Percentiles rank a stretch among this genome's conserved stretches.
Evolutionary conservation across 371 early-diverging fungal genomes (phyloP).

Genomic region (Saksenaea oblongispora): DNA sequence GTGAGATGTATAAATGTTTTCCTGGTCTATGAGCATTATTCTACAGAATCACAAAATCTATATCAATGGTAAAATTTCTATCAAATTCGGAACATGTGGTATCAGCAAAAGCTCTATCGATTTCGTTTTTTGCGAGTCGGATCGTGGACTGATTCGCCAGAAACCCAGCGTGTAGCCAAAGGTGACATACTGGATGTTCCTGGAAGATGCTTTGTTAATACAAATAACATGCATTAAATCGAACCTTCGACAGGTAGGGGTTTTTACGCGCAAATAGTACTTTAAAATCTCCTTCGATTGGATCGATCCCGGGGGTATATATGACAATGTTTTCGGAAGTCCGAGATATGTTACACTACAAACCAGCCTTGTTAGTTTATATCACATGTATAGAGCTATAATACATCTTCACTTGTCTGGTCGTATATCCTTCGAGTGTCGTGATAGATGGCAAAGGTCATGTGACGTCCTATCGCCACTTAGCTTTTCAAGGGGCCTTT

Average conservation of each 20-base stretch:
- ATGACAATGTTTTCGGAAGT: conserved; percentile 27
- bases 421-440: conserved; percentile 10
- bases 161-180: conserved; percentile 59
- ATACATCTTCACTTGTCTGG: conserved; percentile 16
- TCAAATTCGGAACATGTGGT: conserved; percentile 18
- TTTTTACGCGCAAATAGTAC: conserved; percentile 41
- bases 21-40: background rate
- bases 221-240: background rate
- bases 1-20: too few species aligned
- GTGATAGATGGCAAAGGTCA: conserved; percentile 14
- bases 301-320: conserved; percentile 21
- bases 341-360: conserved; percentile 26
- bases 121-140: conserved; percentile 37
- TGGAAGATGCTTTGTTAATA: background rate
- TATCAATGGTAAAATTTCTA: conserved; percentile 22
- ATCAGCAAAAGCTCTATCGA: conserved; percentile 33
- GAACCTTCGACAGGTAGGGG: conserved; percentile 22
- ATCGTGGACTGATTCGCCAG: conserved; percentile 26
- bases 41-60: conserved; percentile 16
- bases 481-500: conserved; percentile 1
- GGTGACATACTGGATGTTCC: conserved; percentile 39
- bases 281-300: conserved; percentile 52
- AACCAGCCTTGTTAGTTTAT: background rate
- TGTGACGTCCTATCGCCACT: background rate
- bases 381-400: conserved; percentile 1